Evolutionary conservation across 306 rosid species (phyloP).

Genomic region (Macrotyloma uniflorum): DNA sequence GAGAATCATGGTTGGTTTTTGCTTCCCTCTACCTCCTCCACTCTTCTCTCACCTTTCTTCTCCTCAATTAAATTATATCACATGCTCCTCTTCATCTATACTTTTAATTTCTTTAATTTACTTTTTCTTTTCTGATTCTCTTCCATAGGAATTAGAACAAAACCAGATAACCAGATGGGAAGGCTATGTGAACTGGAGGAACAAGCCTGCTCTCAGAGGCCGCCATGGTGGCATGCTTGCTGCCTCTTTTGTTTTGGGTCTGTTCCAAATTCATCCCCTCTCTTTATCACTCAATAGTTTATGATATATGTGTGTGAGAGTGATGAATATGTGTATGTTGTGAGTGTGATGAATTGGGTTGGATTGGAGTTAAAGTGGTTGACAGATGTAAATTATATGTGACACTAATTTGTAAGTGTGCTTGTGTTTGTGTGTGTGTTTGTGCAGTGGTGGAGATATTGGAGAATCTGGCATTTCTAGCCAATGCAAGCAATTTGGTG

Average conservation of each 20-base stretch:
- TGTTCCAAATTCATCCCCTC: constrained; percentile 21
- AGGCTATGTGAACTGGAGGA: constrained; percentile 90
- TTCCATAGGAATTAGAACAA: constrained; percentile 51
- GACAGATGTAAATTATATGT: not conserved
- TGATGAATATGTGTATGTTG: not conserved
- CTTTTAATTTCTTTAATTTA: not conserved
- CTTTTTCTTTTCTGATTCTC: not conserved
- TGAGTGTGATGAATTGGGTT: not conserved
- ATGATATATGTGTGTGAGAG: not conserved
- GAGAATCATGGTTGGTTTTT: constrained; percentile 44
- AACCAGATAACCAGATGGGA: constrained; percentile 57
- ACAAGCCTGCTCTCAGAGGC: constrained; percentile 64
- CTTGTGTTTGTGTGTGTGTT: not conserved
- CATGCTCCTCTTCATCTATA: not conserved
- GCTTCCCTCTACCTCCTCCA: not conserved
- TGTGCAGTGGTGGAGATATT: constrained; percentile 80
- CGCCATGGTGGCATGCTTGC: constrained; percentile 95
- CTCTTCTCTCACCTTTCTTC: not conserved
- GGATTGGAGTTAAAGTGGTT: not conserved
- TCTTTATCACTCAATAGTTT: not conserved
- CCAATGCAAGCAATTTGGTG: constrained; percentile 97
- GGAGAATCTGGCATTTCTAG: constrained; percentile 90
- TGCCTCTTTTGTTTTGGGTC: constrained; percentile 83
- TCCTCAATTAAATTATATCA: not conserved
- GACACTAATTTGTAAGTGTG: not conserved